Evolutionary conservation across 495 filamentous ascomycete species (phyloP), one percentile per base, ranked within the genome.

Genomic region (Xylaria nigripes): DNA sequence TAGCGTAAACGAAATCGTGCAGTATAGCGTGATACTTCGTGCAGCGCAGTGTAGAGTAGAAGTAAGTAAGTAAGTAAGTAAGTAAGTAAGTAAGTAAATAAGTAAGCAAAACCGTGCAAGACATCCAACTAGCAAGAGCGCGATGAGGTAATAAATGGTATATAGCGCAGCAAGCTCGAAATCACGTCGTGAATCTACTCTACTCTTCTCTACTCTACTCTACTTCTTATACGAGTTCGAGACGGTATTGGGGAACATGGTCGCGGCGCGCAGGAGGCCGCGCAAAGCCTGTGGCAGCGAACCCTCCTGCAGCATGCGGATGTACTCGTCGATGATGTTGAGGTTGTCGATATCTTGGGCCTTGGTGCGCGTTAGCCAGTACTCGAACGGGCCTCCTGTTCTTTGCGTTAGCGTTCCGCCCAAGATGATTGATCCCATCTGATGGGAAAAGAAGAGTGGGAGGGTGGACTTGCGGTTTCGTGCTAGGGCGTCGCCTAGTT

Each of bases 381-480:
- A 76, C 59, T 74, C 69, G 32, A 75, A 72, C 0, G 72, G 72
- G 0, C 72, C 72, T 0, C 69, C 70, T 73, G 9, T 19, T n/a
- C 27, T 7, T 0, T n/a, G 7, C 22, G 16, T 50, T 38, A 48
- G 59, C 46, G 57, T 59, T 19, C n/a, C n/a, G n/a, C n/a, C n/a
- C n/a, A n/a, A 46, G 32, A 12, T 2, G 2, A 15, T 25, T 44
- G 2, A 16, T 12, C 3, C n/a, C 36, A 18, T 40, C 16, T 40
- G 6, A 36, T 36, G 2, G 27, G 27, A 10, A 30, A 10, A 5
- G 27, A 30, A 30, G 27, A 30, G 27, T 30, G 10, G 27, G 27
- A 30, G 13, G 32, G 36, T n/a, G 13, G 16, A 59, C 68, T 56
- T 43, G 71, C 72, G 68, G 45, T 76, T 76, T 22, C 64, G 59